Evolutionary conservation across 1,139 yeast species (phyloP), one percentile per base, ranked within the genome.

Genomic region (Diutina catenulata): DNA sequence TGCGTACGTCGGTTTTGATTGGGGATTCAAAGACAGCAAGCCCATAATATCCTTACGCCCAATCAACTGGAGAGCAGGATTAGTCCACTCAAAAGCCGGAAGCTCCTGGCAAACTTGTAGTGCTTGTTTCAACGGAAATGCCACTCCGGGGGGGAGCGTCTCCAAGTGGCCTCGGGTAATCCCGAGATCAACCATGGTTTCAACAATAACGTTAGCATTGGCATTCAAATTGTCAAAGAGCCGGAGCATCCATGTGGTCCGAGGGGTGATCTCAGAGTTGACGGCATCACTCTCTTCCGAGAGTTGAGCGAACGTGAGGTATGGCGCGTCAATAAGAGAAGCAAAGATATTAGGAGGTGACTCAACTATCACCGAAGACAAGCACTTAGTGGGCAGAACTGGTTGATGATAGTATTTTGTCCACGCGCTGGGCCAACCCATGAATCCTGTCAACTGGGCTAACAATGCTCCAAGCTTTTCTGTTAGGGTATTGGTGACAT

Each of bases 401-500:
- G n/a, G n/a, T n/a, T n/a, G n/a, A 53, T 55, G 61, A 49, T 84
- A 83, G 49, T 76, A 78, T 2, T 55, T 52, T 14, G 57, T 53
- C 95, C 96, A 87, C 0, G 52, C 43, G 0, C 64, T 70, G 3
- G 79, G 72, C 95, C 95, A 86, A 2, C 81, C 78, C 72, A 80
- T 74, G 77, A 86, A 74, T 9, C 59, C 45, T 0, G 80, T 69
- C 5, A 82, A 48, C 45, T 79, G 83, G 0, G 78, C 62, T n/a
- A 88, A 55, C 9, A 87, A 51, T 1, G 59, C 35, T 0, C 80
- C 76, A 13, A 87, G 49, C 28, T 56, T 55, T 4, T 57, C 47
- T 14, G 68, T 58, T 16, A 62, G 57, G 2, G 51, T 44, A 9
- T 68, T 62, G 27, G 77, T 59, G 2, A 74, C 57, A 47, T 81